Evolutionary conservation across 768 basidiomycete species (phyloP).

Genomic region (Candolleomyces efflorescens): DNA sequence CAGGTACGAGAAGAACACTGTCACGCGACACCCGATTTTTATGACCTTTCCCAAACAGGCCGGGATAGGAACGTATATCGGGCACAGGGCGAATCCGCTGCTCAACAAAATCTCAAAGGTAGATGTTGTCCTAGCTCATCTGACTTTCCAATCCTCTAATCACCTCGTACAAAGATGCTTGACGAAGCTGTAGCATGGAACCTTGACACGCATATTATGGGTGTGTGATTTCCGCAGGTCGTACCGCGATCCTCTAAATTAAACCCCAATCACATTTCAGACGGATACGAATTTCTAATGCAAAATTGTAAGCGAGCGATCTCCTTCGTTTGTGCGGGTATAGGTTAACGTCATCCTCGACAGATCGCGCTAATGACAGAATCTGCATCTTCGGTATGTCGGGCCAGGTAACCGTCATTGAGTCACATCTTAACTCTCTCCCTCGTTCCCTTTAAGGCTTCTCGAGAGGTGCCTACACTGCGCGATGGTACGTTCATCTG

Average conservation of each 20-base stretch:
- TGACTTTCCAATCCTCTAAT: background rate
- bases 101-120: slow-evolving; percentile 40
- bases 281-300: slow-evolving; percentile 58
- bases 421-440: background rate
- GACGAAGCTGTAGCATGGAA: slow-evolving; percentile 47
- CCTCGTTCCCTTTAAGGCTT: slow-evolving; percentile 29
- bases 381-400: slow-evolving; percentile 54
- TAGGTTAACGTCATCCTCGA: background rate
- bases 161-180: slow-evolving; percentile 21
- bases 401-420: background rate
- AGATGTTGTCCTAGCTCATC: background rate
- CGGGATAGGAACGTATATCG: slow-evolving; percentile 51
- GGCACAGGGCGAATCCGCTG: slow-evolving; percentile 41
- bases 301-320: slow-evolving; percentile 40
- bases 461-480: slow-evolving; percentile 58
- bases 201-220: slow-evolving; percentile 49
- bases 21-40: too few species aligned
- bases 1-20: slow-evolving; percentile 17
- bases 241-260: background rate
- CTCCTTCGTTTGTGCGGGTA: background rate
- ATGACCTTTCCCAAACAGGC: slow-evolving; percentile 25
- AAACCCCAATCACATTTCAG: slow-evolving; percentile 16
- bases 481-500: slow-evolving; percentile 27
- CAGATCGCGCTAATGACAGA: slow-evolving; percentile 44
- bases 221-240: slow-evolving; percentile 16